Conservation (phyloP, 129 eudicot species). For the Deinandra increscens region DNA sequence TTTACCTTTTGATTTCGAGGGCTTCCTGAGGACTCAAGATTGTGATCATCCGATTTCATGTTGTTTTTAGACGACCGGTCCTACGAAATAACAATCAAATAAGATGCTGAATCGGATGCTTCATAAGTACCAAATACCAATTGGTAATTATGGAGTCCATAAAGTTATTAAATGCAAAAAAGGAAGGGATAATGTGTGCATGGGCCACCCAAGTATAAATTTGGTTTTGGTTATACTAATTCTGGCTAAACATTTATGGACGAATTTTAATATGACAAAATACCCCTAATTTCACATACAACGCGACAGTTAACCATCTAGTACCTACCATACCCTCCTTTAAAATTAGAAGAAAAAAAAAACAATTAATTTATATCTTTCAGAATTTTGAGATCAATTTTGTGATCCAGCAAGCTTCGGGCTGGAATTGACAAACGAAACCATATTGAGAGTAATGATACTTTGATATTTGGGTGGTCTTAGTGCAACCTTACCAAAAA, state of each 20-base stretch:
- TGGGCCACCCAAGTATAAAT: neutral
- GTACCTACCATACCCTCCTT: neutral
- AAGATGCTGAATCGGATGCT: constrained; percentile 9
- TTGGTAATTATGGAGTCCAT: neutral
- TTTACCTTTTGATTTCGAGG: constrained; percentile 55
- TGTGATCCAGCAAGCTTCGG: neutral
- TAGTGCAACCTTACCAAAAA: neutral
- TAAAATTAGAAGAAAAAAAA: neutral
- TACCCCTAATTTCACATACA: neutral
- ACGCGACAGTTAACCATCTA: neutral
- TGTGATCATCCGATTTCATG: constrained; percentile 39
- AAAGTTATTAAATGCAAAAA: neutral
- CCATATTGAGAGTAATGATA: neutral
- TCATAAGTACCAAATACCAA: neutral
- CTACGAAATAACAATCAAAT: constrained; percentile 35
- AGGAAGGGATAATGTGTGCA: neutral
- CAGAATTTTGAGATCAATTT: neutral
- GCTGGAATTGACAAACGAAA: constrained; percentile 1
- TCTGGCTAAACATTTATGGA: neutral
- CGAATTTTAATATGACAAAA: neutral
- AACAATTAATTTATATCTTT: neutral
- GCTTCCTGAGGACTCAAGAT: constrained; percentile 50
- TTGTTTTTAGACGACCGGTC: constrained; percentile 36
- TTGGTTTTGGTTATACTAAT: neutral
- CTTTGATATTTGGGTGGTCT: neutral